Base-by-base conservation (phyloP, 78 protist genomes). In the Emiliania huxleyi region DNA sequence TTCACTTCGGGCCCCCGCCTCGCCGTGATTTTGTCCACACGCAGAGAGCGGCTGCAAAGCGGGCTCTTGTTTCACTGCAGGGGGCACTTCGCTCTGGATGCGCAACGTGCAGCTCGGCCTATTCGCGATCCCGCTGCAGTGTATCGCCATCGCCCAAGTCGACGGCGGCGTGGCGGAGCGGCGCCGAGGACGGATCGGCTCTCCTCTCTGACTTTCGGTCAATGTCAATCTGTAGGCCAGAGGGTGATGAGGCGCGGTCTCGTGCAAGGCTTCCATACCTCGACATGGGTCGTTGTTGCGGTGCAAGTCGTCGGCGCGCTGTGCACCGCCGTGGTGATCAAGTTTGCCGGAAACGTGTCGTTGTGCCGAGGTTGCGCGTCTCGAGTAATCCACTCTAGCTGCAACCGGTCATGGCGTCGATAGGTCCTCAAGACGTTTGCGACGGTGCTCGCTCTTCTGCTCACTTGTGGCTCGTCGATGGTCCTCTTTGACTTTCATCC, bases 401-500 rank as follows among this genome's bases (percentile, higher is more conserved):
- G n/a, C n/a, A n/a, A n/a, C n/a, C n/a, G n/a, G n/a, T n/a, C n/a
- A n/a, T n/a, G n/a, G 52, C 52, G 52, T 46, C 52, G 52, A 2
- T 46, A 79, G 73, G 42, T 91, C 49, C n/a, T 91, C 35, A 91
- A 91, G 73, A 84, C 90, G 35, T 91, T 91, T 87, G 93, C 93
- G 38, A 73, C 93, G 3, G 93, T 38, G 37, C 45, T 91, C 35
- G 23, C 87, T 8, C 48, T 91, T 46, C 25, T 91, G 38, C 1
- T 11, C 49, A 46, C 69, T 25, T 23, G 85, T 29, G 8, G 4
- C 25, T 23, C 33, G 25, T 71, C 87, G 43, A 33, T 56, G 85
- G n/a, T 1, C 38, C 3, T 91, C 81, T 91, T 91, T 22, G 37
- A 69, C 42, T 84, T 84, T 35, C 29, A 26, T 4, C 71, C 71